These are phyloP conservation scores for Areca catechu DNA, from an alignment of 176 grass and related monocot genomes.

Conservation along the genomic window DNA sequence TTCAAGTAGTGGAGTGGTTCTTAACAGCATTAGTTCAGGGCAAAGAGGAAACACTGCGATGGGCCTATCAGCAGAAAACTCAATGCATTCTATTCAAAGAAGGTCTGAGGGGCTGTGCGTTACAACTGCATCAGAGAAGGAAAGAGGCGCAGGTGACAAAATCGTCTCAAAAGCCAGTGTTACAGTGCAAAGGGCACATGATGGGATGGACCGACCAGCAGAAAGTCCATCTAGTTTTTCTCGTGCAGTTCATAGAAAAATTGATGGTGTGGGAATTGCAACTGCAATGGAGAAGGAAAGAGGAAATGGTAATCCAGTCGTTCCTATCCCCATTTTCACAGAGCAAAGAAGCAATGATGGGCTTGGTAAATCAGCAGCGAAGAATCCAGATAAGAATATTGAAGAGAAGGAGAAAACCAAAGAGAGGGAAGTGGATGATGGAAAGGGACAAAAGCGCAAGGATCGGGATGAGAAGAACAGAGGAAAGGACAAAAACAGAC, in stretches of 20 bases:
- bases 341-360: neutral
- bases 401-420: neutral
- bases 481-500: conserved; percentile 19
- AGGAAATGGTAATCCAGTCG: too few species aligned
- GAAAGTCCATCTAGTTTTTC: neutral
- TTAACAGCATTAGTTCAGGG: too few species aligned
- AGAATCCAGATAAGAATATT: neutral
- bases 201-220: too few species aligned
- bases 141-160: neutral
- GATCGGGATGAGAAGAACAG: neutral
- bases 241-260: neutral
- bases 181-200: neutral
- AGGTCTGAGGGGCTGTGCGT: too few species aligned
- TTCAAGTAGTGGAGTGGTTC: too few species aligned
- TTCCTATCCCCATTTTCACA: neutral
- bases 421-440: neutral
- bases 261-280: neutral
- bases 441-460: neutral
- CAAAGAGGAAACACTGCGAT: too few species aligned
- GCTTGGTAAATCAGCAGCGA: neutral
- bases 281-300: neutral
- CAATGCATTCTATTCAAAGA: too few species aligned
- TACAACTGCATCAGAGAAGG: too few species aligned
- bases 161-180: neutral
- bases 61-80: too few species aligned